A percentile compares a stretch with the other conserved stretches of the same genome.
phyloP scores from a whole-genome alignment of 495 filamentous ascomycete species.

The Xylaria venustula region DNA sequence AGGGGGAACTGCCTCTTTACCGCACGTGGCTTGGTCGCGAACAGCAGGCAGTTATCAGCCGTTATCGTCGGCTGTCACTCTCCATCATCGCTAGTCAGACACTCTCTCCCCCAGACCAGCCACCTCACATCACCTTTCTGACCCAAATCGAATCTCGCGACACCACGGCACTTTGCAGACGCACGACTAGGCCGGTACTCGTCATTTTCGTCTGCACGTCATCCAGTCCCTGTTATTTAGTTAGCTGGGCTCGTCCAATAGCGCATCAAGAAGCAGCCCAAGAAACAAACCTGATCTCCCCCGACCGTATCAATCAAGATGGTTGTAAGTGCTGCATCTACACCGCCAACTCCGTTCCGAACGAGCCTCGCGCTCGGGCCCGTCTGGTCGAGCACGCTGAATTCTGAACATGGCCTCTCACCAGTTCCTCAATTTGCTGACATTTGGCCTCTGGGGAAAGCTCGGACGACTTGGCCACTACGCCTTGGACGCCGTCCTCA shows the following conservation, averaged over 20 bases:
- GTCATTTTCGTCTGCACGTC: neutral
- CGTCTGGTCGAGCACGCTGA: slow-evolving; percentile 8
- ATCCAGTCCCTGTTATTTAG: neutral
- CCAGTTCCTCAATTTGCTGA: slow-evolving; percentile 62
- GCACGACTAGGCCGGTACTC: neutral
- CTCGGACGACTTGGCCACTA: slow-evolving; percentile 90
- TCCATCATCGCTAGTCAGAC: too few species aligned
- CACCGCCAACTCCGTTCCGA: slow-evolving; percentile 5
- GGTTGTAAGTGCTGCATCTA: slow-evolving; percentile 39
- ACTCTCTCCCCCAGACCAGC: neutral
- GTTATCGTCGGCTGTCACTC: neutral
- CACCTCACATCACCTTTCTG: neutral
- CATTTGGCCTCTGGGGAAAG: slow-evolving; percentile 65
- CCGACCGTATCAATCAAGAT: slow-evolving; percentile 27
- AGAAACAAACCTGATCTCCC: neutral
- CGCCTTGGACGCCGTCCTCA: slow-evolving; percentile 91
- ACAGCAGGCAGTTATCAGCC: neutral
- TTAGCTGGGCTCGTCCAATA: neutral
- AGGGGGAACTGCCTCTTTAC: neutral
- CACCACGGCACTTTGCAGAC: neutral
- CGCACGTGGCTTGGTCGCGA: neutral
- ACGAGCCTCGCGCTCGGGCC: slow-evolving; percentile 4
- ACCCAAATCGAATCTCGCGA: too few species aligned
- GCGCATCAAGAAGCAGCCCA: neutral
- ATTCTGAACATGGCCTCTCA: slow-evolving; percentile 18